Evolutionary conservation across 768 basidiomycete species (phyloP), one percentile per base, ranked within the genome.

Genomic region (Boletus barrowsii): DNA sequence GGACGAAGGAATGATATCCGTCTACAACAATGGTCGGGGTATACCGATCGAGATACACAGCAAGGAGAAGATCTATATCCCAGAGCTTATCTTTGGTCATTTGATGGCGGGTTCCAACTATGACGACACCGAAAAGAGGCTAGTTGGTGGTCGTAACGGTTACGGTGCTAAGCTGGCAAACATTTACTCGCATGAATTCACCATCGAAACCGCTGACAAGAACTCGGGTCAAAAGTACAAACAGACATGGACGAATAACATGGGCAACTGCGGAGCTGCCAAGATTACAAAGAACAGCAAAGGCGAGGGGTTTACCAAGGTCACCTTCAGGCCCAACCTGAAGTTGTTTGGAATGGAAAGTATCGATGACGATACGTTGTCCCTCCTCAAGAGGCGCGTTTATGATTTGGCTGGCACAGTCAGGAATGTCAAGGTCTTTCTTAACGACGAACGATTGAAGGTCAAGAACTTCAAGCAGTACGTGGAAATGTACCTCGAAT

Each of bases 121-220:
- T 65, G 96, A 99, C 70, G 97, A 99, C 63, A 89, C 94, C 71
- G 95, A 99, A 76, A 97, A 94, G 81, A 98, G 97, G 74, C 81
- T 98, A 46, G 98, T 94, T 0, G 97, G 97, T 72, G 97, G 97
- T 71, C 86, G 97, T 65, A 99, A 99, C 65, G 97, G 97, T 66
- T 98, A 93, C 65, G 97, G 97, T 63, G 97, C 97, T 49, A 99
- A 99, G 69, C 81, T 99, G 40, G 89, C 97, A 49, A 98, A 99
- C 74, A 97, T 98, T 60, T 99, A 98, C 76, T 99, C 97, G 3
- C 87, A 82, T 58, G 90, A 96, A 69, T 99, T 99, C 73, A 93
- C 86, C 10, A 80, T 99, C 63, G 97, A 99, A 62, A 99, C 97
- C 3, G 95, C 93, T 3, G 90, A 95, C 75, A 91, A 87, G 74